Percentiles rank a stretch among this genome's conserved stretches.
These are phyloP conservation scores for Plasmodium gaboni DNA, from an alignment of 169 alveolate genomes.

Conservation along the genomic window DNA sequence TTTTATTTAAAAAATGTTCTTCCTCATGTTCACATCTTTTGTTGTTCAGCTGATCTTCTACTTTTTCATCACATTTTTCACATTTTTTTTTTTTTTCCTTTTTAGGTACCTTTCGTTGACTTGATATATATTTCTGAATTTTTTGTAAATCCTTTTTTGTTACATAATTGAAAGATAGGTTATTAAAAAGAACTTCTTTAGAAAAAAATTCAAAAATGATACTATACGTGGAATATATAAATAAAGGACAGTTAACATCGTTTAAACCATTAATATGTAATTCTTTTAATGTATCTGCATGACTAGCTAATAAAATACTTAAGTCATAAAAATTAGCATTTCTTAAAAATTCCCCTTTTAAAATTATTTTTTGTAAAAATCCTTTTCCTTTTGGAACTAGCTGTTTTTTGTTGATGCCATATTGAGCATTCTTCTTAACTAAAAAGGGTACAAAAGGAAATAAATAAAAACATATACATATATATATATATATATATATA, in stretches of 20 bases:
- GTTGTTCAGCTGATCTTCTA: too few species aligned
- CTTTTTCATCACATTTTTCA: background rate
- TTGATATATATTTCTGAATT: conserved; percentile 15
- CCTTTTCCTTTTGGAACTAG: conserved; percentile 18
- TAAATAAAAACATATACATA: background rate
- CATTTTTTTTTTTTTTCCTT: background rate
- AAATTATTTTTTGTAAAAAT: conserved; percentile 29
- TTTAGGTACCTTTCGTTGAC: background rate
- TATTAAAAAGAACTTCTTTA: conserved; percentile 45
- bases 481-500: background rate
- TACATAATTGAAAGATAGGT: conserved; percentile 8
- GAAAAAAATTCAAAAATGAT: conserved; percentile 51
- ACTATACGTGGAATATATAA: conserved; percentile 30
- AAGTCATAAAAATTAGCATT: conserved; percentile 34
- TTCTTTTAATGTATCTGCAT: conserved; percentile 38
- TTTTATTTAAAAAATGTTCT: too few species aligned
- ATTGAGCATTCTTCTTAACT: conserved; percentile 13
- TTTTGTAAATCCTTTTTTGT: conserved; percentile 12
- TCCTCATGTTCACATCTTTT: too few species aligned
- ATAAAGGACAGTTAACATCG: conserved; percentile 56
- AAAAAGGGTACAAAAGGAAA: background rate
- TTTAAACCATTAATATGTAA: conserved; percentile 41
- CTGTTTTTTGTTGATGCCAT: conserved; percentile 38
- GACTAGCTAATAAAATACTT: conserved; percentile 16
- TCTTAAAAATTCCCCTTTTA: conserved; percentile 52